A percentile compares a stretch with the other conserved stretches of the same genome.
Conservation (phyloP, 352 stramenopile genomes). For the Thraustotheca clavata region DNA sequence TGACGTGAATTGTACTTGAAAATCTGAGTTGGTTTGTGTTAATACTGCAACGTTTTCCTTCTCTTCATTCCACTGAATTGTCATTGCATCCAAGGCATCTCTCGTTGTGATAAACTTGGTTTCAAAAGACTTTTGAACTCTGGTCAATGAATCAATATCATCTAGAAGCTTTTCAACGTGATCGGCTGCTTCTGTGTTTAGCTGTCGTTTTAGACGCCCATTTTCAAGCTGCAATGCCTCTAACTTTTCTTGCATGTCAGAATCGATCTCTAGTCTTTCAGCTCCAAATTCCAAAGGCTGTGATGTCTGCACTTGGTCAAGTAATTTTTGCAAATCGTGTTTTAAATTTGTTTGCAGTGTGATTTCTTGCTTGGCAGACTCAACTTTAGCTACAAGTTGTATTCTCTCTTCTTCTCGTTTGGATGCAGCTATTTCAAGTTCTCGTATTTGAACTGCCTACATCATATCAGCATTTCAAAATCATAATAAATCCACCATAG, state of each 20-base stretch:
- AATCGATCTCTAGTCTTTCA: conserved; percentile 56
- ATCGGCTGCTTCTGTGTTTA: conserved; percentile 43
- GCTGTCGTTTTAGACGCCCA: conserved; percentile 32
- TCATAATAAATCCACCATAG: conserved; percentile 33
- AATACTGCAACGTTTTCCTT: neutral
- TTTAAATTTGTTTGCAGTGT: conserved; percentile 35
- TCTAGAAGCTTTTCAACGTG: conserved; percentile 48
- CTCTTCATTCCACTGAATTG: neutral
- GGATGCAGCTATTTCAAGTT: conserved; percentile 37
- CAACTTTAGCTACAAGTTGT: conserved; percentile 26
- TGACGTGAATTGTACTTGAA: neutral
- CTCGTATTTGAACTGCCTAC: conserved; percentile 55
- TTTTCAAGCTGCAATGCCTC: conserved; percentile 54
- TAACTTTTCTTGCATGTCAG: conserved; percentile 56
- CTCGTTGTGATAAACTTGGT: conserved; percentile 50
- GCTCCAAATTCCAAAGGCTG: conserved; percentile 18
- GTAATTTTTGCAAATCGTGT: conserved; percentile 41
- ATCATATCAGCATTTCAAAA: neutral
- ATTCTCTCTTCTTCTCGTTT: conserved; percentile 30
- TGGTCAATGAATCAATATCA: conserved; percentile 40
- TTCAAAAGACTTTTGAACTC: conserved; percentile 68
- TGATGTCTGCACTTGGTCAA: conserved; percentile 23
- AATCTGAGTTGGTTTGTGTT: neutral
- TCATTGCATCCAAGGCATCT: conserved; percentile 26
- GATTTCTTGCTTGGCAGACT: conserved; percentile 28